These are phyloP conservation scores for Entamoeba invadens DNA, from an alignment of 208 protist species.

Conservation along the genomic window DNA sequence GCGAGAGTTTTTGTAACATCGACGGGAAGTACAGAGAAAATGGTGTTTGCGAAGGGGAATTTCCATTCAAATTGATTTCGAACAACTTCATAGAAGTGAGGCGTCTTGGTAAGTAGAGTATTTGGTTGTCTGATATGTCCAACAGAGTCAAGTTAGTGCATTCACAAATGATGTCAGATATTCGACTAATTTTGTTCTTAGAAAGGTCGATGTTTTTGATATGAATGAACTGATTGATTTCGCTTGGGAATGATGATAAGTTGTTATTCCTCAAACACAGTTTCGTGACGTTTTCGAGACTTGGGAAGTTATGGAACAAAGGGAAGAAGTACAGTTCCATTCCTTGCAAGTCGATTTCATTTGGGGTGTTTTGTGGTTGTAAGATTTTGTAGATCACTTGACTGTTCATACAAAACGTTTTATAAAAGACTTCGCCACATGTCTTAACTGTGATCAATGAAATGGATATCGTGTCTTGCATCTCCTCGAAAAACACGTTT, in stretches of 20 bases:
- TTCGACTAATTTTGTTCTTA: not conserved
- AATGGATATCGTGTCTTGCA: not conserved
- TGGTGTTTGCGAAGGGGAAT: not conserved
- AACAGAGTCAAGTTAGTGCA: not conserved
- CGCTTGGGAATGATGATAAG: not conserved
- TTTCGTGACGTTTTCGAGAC: not conserved
- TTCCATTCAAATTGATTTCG: not conserved
- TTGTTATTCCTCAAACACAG: not conserved
- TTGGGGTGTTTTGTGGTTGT: not conserved
- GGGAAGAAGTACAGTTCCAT: not conserved
- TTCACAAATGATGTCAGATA: not conserved
- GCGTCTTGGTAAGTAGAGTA: not conserved
- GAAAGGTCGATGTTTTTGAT: not conserved
- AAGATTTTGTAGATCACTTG: not conserved
- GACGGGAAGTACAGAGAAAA: not conserved
- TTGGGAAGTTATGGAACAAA: not conserved
- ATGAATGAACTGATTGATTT: not conserved
- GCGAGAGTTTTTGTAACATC: not conserved
- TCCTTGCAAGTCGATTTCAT: not conserved
- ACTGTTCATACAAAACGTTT: not conserved
- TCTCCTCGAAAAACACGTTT: not conserved
- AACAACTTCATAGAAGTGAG: not conserved
- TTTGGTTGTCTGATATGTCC: not conserved
- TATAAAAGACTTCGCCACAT: not conserved
- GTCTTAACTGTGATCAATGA: not conserved